Percentiles rank a stretch among this genome's conserved stretches.
Evolutionary conservation across 441 rosid genomes (phyloP).

Genomic region (Adansonia rubrostipa): DNA sequence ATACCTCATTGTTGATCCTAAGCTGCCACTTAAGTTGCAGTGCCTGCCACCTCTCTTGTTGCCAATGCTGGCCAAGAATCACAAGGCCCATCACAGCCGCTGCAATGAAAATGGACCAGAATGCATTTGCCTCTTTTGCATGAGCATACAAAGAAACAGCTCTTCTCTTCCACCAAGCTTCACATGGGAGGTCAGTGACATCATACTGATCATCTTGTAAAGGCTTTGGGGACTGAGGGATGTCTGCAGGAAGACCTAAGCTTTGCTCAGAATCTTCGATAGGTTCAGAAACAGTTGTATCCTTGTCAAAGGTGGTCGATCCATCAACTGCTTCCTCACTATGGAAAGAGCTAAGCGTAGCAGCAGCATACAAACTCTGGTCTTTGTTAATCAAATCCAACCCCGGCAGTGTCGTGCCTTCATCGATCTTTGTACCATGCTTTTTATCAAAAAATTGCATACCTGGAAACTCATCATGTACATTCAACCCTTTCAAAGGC

Average conservation of each 20-base stretch:
- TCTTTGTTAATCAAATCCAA: conserved; percentile 45
- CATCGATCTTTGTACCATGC: conserved; percentile 44
- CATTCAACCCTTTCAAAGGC: conserved; percentile 48
- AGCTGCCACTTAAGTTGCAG: conserved; percentile 87
- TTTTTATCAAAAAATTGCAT: conserved; percentile 51
- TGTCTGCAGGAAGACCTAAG: conserved; percentile 41
- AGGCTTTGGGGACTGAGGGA: conserved; percentile 39
- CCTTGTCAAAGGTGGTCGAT: conserved; percentile 45
- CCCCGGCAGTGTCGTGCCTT: conserved; percentile 38
- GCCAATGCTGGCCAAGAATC: conserved; percentile 93
- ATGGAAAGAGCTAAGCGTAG: conserved; percentile 55
- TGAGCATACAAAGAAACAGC: conserved; percentile 70
- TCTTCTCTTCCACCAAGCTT: conserved; percentile 96
- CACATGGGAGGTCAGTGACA: conserved; percentile 63
- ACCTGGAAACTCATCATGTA: conserved; percentile 59
- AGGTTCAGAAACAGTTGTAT: conserved; percentile 38
- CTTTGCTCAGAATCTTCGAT: conserved; percentile 45
- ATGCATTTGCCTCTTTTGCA: conserved; percentile 83
- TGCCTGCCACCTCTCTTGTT: conserved; percentile 88
- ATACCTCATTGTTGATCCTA: conserved; percentile 71
- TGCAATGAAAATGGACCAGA: conserved; percentile 93
- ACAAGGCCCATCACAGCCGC: conserved; percentile 95
- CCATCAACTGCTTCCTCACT: conserved; percentile 55
- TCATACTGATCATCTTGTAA: conserved; percentile 42
- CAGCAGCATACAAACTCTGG: conserved; percentile 50